A percentile compares a stretch with the other conserved stretches of the same genome.
Conservation (phyloP, 495 filamentous ascomycete genomes). For the Bombardia bombarda region DNA sequence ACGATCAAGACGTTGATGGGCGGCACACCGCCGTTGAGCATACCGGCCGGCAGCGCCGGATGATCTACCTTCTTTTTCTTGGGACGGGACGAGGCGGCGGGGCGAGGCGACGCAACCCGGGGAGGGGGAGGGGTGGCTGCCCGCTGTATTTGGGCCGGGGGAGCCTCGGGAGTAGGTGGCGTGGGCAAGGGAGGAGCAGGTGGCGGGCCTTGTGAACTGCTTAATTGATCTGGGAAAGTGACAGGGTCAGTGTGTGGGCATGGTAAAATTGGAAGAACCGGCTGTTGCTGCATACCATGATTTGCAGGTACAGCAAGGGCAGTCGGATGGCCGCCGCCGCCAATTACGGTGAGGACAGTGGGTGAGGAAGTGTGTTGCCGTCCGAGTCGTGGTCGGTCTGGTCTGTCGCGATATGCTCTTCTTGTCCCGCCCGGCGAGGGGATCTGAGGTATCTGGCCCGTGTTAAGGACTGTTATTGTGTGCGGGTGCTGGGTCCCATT, state of each 20-base stretch:
- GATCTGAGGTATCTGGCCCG: conserved; percentile 69
- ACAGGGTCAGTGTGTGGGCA: conserved; percentile 44
- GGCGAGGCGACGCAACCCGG: conserved; percentile 51
- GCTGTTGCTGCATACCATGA: conserved; percentile 28
- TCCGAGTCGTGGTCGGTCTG: conserved; percentile 47
- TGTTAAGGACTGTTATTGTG: conserved; percentile 71
- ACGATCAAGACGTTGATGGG: conserved; percentile 98
- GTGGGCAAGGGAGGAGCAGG: conserved; percentile 50
- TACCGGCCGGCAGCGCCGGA: conserved; percentile 49
- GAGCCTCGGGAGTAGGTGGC: conserved; percentile 41
- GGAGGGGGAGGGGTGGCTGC: conserved; percentile 53
- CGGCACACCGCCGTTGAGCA: conserved; percentile 77
- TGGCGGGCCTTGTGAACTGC: conserved; percentile 21
- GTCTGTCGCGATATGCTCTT: conserved; percentile 31
- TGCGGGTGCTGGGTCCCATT: conserved; percentile 30
- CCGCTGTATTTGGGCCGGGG: conserved; percentile 4
- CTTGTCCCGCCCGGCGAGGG: conserved; percentile 72
- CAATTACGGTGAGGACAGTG: conserved; percentile 44
- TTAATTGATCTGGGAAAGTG: conserved; percentile 40
- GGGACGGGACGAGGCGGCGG: conserved; percentile 35
- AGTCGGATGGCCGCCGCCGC: conserved; percentile 14
- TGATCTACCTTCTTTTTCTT: conserved; percentile 47
- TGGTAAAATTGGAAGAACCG: conserved; percentile 24
- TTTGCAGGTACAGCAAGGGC: conserved; percentile 8
- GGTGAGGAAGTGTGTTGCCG: conserved; percentile 80